These are phyloP conservation scores for Quercus wislizeni DNA, from an alignment of 306 rosid genomes.

Conservation along the genomic window DNA sequence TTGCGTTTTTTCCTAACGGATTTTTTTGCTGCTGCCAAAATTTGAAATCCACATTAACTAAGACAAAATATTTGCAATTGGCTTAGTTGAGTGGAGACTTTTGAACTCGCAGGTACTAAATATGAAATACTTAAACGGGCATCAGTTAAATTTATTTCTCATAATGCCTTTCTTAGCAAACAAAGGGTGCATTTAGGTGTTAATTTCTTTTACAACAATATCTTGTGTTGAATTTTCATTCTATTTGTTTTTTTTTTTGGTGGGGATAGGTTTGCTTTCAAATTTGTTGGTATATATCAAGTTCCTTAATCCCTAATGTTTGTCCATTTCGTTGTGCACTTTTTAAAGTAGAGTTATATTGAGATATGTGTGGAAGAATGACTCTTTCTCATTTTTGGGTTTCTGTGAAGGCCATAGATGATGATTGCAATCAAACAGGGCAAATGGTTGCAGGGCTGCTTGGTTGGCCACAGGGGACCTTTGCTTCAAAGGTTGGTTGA, in stretches of 20 bases:
- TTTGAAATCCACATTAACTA: too few relatives aligned
- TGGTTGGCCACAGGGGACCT: constrained; percentile 97
- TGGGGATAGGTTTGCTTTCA: neutral
- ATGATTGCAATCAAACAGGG: constrained; percentile 98
- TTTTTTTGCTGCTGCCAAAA: too few relatives aligned
- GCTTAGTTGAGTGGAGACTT: too few relatives aligned
- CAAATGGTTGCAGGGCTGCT: constrained; percentile 94
- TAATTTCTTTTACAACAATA: neutral
- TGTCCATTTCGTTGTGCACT: neutral
- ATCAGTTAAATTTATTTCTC: too few relatives aligned
- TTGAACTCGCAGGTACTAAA: too few relatives aligned
- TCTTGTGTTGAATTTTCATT: neutral
- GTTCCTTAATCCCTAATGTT: neutral
- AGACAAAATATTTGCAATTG: too few relatives aligned
- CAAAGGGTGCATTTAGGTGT: neutral
- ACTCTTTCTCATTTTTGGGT: neutral
- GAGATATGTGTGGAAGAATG: neutral
- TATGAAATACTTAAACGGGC: too few relatives aligned
- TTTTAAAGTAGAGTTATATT: too few relatives aligned
- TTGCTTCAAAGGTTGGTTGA: constrained; percentile 84
- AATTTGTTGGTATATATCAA: neutral
- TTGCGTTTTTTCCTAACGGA: too few relatives aligned
- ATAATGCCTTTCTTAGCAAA: too few relatives aligned
- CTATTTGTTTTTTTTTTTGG: neutral
- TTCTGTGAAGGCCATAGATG: constrained; percentile 77